phyloP scores from a whole-genome alignment of 257 asterid species.

The Cinchona pubescens region DNA sequence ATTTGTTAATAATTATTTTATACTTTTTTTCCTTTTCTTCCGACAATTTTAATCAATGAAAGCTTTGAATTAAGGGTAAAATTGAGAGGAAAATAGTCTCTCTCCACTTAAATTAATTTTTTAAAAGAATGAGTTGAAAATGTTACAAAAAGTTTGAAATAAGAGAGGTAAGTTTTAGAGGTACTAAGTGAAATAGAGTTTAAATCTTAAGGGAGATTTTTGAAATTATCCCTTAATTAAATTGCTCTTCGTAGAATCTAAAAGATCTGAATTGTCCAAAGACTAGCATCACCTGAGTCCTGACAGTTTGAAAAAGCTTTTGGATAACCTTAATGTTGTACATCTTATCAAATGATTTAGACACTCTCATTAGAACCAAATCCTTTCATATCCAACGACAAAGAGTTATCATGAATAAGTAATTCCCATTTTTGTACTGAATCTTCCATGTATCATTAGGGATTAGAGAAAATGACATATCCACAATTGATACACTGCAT shows the following conservation, averaged over 20 bases:
- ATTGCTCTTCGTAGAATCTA: background rate
- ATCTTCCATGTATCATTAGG: background rate
- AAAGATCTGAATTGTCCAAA: conserved; percentile 14
- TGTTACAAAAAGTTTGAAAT: too few species aligned
- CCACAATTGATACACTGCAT: background rate
- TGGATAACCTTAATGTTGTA: background rate
- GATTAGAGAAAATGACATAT: conserved; percentile 8
- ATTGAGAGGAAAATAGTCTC: too few species aligned
- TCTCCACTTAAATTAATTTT: too few species aligned
- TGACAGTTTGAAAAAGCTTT: conserved; percentile 3
- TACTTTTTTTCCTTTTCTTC: too few species aligned
- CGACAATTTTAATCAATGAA: too few species aligned
- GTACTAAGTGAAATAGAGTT: too few species aligned
- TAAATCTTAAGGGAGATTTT: too few species aligned
- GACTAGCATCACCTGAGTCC: conserved; percentile 8
- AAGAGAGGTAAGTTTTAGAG: too few species aligned
- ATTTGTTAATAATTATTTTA: too few species aligned
- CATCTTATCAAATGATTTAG: background rate
- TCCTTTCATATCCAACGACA: background rate
- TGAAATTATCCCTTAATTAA: too few species aligned
- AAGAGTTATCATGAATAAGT: conserved; percentile 5
- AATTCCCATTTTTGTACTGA: background rate
- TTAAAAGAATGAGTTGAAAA: too few species aligned
- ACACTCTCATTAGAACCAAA: background rate
- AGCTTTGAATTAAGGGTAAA: too few species aligned